Conservation (phyloP, 768 basidiomycete genomes). For the Lyophyllum semitale region DNA sequence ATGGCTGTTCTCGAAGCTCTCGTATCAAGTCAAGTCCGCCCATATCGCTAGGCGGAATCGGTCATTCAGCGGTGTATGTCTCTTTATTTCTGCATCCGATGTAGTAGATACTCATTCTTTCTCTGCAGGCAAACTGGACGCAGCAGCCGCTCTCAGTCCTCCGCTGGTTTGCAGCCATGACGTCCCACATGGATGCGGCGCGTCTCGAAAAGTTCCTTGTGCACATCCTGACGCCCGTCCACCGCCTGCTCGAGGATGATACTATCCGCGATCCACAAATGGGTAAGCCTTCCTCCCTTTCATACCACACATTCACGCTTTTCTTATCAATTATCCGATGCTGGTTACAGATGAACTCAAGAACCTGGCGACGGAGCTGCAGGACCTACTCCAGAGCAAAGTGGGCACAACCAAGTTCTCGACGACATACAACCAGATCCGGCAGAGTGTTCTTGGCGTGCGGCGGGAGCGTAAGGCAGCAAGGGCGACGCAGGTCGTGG, state of each 20-base stretch:
- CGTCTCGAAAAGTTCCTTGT: conserved; percentile 70
- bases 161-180: conserved; percentile 94
- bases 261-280: conserved; percentile 76
- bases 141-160: conserved; percentile 79
- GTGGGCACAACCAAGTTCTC: conserved; percentile 89
- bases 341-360: conserved; percentile 73
- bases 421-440: conserved; percentile 73
- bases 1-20: conserved; percentile 94
- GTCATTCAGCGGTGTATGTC: conserved; percentile 44
- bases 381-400: conserved; percentile 84
- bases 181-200: conserved; percentile 61
- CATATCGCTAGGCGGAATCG: conserved; percentile 70
- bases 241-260: conserved; percentile 87
- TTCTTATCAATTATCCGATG: neutral
- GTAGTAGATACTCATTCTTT: conserved; percentile 5
- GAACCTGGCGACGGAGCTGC: conserved; percentile 76
- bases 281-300: conserved; percentile 52
- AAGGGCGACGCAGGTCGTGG: conserved; percentile 58
- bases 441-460: conserved; percentile 67
- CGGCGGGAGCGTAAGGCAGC: conserved; percentile 73
- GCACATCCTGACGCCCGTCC: conserved; percentile 85
- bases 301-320: neutral
- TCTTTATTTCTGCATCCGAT: neutral
- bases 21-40: conserved; percentile 80
- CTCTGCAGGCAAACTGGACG: conserved; percentile 72